Percentiles rank a stretch among this genome's conserved stretches.
phyloP scores from a whole-genome alignment of 306 rosid species.

The Sesbania bispinosa region DNA sequence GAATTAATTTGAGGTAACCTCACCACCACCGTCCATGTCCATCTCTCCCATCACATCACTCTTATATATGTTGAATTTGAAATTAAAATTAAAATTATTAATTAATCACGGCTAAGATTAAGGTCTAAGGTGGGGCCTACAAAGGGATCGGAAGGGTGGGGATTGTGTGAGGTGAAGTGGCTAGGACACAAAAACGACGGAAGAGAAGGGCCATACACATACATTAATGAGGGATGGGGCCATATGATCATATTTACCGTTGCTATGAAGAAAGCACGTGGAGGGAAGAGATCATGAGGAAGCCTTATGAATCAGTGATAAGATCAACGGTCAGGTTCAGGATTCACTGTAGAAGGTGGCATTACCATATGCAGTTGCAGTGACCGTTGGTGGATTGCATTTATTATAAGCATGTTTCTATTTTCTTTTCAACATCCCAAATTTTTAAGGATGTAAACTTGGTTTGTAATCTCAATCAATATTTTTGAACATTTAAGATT shows the following conservation, averaged over 20 bases:
- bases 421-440: no score
- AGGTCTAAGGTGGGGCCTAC: not conserved
- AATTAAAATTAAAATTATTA: no score
- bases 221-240: no score
- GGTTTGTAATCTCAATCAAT: no score
- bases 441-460: no score
- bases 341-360: not conserved
- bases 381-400: constrained; percentile 46
- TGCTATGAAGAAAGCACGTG: not conserved
- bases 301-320: not conserved
- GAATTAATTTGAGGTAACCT: not conserved
- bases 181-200: constrained; percentile 9
- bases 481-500: no score
- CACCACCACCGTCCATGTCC: constrained; percentile 22
- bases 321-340: constrained; percentile 19
- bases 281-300: not conserved
- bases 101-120: constrained; percentile 1
- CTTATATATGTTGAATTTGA: not conserved
- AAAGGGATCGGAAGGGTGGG: not conserved
- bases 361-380: constrained; percentile 16
- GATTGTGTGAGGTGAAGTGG: not conserved
- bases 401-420: no score
- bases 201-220: not conserved
- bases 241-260: no score
- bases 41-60: constrained; percentile 20